Base-by-base conservation (phyloP, 2,329 filamentous ascomycete genomes). In the Fusarium multiceps region DNA sequence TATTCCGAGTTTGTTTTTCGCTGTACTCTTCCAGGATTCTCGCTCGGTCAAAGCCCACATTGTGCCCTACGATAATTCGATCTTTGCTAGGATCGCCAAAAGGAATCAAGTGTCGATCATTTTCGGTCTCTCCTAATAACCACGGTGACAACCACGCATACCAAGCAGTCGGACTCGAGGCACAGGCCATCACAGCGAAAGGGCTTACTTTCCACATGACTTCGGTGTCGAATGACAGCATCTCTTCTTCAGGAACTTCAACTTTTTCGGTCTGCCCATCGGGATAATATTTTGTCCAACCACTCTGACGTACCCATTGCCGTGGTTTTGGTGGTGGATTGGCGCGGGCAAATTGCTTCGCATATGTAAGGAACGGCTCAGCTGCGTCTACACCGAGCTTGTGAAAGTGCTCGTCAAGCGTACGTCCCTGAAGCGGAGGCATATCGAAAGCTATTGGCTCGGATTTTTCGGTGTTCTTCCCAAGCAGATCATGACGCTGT, bases 71-170 rank as follows among this genome's bases (percentile, higher is more conserved):
- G 45, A 99, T 86, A 51, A 99, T 88, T 47, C 94, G 89, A 25
- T 92, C 86, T 68, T 88, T 86, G 4, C 83, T 84, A 10, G 91
- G 88, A 74, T 98, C 90, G 30, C 96, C 97, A 9, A 99, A 81
- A 0, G 97, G 94, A 50, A 99, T 91, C 14, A 99, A 83, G 64
- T 99, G 95, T 49, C 89, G 87, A 75, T 93, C 87, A 32, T 89
- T 89, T 37, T 92, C 83, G 2, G 93, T 91, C 82, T 98, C 93
- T 30, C 90, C 92, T 20, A 99, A 81, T 37, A 99, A 82, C 95
- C 95, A 99, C 0, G 96, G 96, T 14, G 96, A 99, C 55, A 99
- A 80, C 96, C 96, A 99, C 1, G 91, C 93, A 82, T 99, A 99
- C 97, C 97, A 99, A 30, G 94, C 90, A 5, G 90, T 94, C 1